Base-by-base conservation (phyloP, 1,284 basidiomycete genomes). In the Heterobasidion parviporum region DNA sequence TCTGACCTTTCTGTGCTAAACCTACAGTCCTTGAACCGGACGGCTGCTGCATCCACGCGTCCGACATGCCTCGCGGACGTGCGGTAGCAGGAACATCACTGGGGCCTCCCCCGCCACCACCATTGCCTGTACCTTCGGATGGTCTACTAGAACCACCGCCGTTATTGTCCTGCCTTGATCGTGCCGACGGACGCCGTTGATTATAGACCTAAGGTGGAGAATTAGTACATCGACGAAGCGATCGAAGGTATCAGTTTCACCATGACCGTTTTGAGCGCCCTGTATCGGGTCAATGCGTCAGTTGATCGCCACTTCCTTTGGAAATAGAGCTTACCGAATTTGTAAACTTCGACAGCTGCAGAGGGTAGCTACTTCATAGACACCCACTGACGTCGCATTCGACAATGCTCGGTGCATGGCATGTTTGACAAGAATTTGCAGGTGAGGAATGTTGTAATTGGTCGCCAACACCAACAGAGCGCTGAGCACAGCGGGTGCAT, bases 321-420 rank as follows among this genome's bases (percentile, higher is more conserved):
- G 20, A 56, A 48, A 57, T 49, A 45, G 35, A 35, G 5, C 84
- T 57, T 64, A 87, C 82, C 93, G 79, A 62, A 96, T 93, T 66
- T 96, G 92, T 54, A 98, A 73, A 64, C 88, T 89, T 61, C 91
- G 83, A 68, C 89, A 91, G 62, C 85, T 90, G 66, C 93, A 94
- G 8, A 97, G 75, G 1, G 93, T 94, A 6, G 94, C 93, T 6
- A 96, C 92, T 67, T 96, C 94, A 68, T 96, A 95, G 32, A 97
- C 88, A 45, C 89, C 91, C 8, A 95, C 89, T 12, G 90, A 91
- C 8, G 87, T 91, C 8, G 84, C 80, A 60, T 90, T 89, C 45
- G 88, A 89, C 26, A 98, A 71, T 15, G 89, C 82, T 36, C 86
- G 81, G 66, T 98, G 95, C 81, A 98, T 90, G 1, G 93, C 92